Evolutionary conservation across 2,329 filamentous ascomycete genomes (phyloP).

Genomic region (Botrytis squamosa): DNA sequence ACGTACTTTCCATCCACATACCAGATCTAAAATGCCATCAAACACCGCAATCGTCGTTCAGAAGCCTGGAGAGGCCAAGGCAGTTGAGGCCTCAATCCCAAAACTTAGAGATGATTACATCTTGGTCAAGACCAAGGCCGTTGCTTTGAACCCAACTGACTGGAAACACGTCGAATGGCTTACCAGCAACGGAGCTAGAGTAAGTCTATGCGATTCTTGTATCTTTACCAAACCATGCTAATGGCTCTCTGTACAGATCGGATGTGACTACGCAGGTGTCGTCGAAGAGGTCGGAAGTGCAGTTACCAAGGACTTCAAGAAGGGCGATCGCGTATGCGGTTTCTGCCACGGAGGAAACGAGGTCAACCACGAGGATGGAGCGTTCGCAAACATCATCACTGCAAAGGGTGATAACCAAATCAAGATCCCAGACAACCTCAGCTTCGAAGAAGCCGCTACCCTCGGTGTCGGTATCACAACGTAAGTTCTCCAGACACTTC

Average conservation of each 20-base stretch:
- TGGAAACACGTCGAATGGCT: constrained; percentile 38
- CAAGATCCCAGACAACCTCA: constrained; percentile 48
- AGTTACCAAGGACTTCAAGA: constrained; percentile 45
- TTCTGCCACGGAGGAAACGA: constrained; percentile 43
- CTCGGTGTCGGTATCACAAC: constrained; percentile 34
- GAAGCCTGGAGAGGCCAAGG: constrained; percentile 28
- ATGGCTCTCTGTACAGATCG: constrained; percentile 31
- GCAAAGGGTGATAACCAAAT: constrained; percentile 44
- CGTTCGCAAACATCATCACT: constrained; percentile 38
- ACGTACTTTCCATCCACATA: neutral
- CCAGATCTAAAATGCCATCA: constrained; percentile 28
- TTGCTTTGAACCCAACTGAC: constrained; percentile 39
- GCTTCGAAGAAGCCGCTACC: constrained; percentile 47
- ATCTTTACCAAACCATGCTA: neutral
- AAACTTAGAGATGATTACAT: constrained; percentile 38
- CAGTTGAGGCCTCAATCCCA: constrained; percentile 32
- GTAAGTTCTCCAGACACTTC: constrained; percentile 24
- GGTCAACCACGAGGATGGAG: constrained; percentile 44
- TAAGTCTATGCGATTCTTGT: constrained; percentile 13
- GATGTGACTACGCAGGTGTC: constrained; percentile 50
- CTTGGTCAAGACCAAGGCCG: constrained; percentile 35
- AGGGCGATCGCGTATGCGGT: constrained; percentile 50
- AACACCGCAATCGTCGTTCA: constrained; percentile 33
- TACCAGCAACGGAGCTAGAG: constrained; percentile 27
- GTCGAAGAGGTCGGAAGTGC: constrained; percentile 48